These are phyloP conservation scores for Kodamaea fukazawae DNA, from an alignment of 805 yeast species.

Conservation along the genomic window DNA sequence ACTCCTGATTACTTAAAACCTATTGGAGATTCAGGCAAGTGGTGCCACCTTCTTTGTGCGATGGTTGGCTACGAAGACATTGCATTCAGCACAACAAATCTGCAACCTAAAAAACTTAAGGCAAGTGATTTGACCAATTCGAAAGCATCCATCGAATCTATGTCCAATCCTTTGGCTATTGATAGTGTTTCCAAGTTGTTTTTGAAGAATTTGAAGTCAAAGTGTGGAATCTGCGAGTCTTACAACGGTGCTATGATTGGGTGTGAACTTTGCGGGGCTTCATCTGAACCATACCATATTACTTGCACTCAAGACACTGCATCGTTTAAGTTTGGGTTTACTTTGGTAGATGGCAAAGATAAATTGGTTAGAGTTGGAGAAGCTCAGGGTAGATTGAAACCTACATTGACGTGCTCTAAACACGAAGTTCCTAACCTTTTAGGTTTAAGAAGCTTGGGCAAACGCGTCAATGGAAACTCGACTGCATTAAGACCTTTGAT, in stretches of 20 bases:
- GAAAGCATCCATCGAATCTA: constrained; percentile 14
- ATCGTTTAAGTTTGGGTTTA: constrained; percentile 54
- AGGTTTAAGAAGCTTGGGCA: constrained; percentile 29
- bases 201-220: constrained; percentile 23
- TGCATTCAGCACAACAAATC: constrained; percentile 11
- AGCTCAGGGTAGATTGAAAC: constrained; percentile 40
- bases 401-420: constrained; percentile 42
- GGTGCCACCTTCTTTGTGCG: constrained; percentile 81
- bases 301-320: constrained; percentile 57
- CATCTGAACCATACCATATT: constrained; percentile 35
- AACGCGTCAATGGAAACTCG: constrained; percentile 19
- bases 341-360: constrained; percentile 26
- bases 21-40: constrained; percentile 56
- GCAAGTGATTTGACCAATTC: constrained; percentile 31
- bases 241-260: constrained; percentile 48
- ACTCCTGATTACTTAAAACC: constrained; percentile 67
- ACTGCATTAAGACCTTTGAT: constrained; percentile 39
- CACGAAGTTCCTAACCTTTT: constrained; percentile 32
- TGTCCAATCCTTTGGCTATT: constrained; percentile 20
- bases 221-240: constrained; percentile 47
- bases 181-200: constrained; percentile 28
- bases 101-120: background rate
- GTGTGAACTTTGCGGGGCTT: constrained; percentile 45
- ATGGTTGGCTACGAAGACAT: constrained; percentile 46
- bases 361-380: constrained; percentile 24